These are phyloP conservation scores for Hyphodiscus hymeniophilus DNA, from an alignment of 495 filamentous ascomycete genomes.

Conservation along the genomic window DNA sequence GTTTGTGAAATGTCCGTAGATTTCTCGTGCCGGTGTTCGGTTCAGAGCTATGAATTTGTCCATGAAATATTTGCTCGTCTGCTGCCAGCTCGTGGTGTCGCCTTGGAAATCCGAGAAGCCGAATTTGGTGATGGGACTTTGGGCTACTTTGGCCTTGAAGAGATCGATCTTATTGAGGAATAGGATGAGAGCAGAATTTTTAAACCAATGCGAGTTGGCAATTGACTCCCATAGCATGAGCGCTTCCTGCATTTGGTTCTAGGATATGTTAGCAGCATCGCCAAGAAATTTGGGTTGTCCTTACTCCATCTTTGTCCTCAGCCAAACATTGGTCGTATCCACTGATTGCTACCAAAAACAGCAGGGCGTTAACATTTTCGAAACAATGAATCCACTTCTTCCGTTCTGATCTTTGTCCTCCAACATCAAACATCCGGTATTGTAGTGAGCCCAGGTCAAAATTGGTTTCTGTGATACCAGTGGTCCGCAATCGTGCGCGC, in stretches of 20 bases:
- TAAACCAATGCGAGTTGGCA: constrained; percentile 96
- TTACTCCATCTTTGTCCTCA: constrained; percentile 93
- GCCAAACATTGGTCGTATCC: constrained; percentile 96
- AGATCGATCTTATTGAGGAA: constrained; percentile 99
- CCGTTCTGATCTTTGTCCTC: constrained; percentile 90
- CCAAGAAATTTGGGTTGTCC: not conserved
- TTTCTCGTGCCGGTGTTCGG: constrained; percentile 75
- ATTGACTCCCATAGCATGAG: constrained; percentile 97
- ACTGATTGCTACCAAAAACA: constrained; percentile 93
- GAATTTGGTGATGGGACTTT: constrained; percentile 76
- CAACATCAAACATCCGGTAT: constrained; percentile 98
- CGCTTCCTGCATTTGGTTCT: constrained; percentile 99
- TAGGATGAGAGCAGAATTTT: constrained; percentile 88
- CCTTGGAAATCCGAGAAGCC: constrained; percentile 86
- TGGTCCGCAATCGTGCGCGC: constrained; percentile 84
- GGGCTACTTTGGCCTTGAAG: constrained; percentile 80
- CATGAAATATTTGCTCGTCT: constrained; percentile 76
- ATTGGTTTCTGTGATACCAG: constrained; percentile 93
- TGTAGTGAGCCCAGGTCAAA: constrained; percentile 93
- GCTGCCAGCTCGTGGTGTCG: constrained; percentile 43
- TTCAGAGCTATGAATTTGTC: constrained; percentile 85
- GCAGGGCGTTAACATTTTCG: constrained; percentile 86
- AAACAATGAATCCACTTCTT: constrained; percentile 99
- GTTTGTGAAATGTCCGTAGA: constrained; percentile 91
- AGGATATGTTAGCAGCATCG: constrained; percentile 6